Base-by-base conservation (phyloP, 768 basidiomycete genomes). In the Amanita thiersii region DNA sequence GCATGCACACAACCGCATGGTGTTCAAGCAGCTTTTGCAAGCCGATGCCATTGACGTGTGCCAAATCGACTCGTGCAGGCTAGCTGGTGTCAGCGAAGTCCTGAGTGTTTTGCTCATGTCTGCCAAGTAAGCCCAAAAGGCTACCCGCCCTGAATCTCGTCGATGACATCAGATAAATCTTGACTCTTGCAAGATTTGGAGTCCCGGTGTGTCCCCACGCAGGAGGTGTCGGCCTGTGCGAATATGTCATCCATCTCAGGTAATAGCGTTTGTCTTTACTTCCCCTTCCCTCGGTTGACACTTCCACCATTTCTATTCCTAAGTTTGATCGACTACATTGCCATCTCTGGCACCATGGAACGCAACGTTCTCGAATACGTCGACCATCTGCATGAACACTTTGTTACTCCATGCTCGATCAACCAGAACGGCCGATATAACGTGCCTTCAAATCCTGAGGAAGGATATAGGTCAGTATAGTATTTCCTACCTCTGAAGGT, bases 71-170 rank as follows among this genome's bases (percentile, higher is more conserved):
- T 87, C 88, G 15, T 96, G 93, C 63, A 78, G 93, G 37, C 68
- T 96, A 15, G 91, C 87, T 3, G 93, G 93, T 37, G 90, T 97
- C 21, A 92, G 83, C 54, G 92, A 94, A 66, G 85, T 94, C n/a
- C 65, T 96, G 29, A 80, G 79, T 32, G 87, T 94, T 14, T 62
- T 96, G 39, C 66, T 94, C 40, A 92, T 94, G 89, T 79, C 88
- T 6, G 82, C 87, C 48, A 91, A 92, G 81, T 81, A 52, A 54
- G 70, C 23, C 17, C 38, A 39, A 18, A 28, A 32, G 25, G 39
- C 15, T 15, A 24, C 9, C 21, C 14, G 15, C 35, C 17, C 11
- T 3, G 18, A 25, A 23, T 25, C 14, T 18, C 26, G 2, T 11
- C 19, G 28, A 26, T 3, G 30, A 17, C 15, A 33, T 18, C 26